Conservation (phyloP, 2,329 filamentous ascomycete species). For the Apiospora pterosperma region DNA sequence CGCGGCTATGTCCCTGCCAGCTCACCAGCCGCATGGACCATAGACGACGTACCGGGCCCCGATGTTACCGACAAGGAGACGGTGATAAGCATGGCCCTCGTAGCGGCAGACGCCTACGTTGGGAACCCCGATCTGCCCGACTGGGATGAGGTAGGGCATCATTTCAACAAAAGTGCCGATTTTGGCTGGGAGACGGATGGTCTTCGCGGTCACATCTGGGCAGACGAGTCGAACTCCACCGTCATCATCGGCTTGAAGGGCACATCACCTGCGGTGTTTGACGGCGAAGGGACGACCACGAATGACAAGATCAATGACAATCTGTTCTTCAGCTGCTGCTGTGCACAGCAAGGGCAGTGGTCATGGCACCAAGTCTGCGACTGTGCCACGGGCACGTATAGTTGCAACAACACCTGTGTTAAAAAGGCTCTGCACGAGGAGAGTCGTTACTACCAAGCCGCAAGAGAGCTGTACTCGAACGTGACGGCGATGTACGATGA, state of each 20-base stretch:
- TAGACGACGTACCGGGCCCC: slow-evolving; percentile 74
- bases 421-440: slow-evolving; percentile 71
- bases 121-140: slow-evolving; percentile 66
- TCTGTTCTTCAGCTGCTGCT: slow-evolving; percentile 96
- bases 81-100: slow-evolving; percentile 77
- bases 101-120: slow-evolving; percentile 89
- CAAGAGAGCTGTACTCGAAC: slow-evolving; percentile 86
- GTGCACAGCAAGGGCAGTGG: slow-evolving; percentile 86
- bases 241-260: slow-evolving; percentile 92
- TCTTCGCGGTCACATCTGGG: slow-evolving; percentile 87
- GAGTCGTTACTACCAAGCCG: slow-evolving; percentile 87
- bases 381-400: slow-evolving; percentile 82
- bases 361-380: slow-evolving; percentile 92
- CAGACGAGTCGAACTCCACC: slow-evolving; percentile 80
- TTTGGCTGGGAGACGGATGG: slow-evolving; percentile 94
- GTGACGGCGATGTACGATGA: slow-evolving; percentile 85
- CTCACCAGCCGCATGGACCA: slow-evolving; percentile 73
- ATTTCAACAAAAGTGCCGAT: slow-evolving; percentile 81
- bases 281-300: slow-evolving; percentile 93
- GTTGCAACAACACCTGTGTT: slow-evolving; percentile 91
- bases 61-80: slow-evolving; percentile 84
- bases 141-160: slow-evolving; percentile 77
- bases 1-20: slow-evolving; percentile 66
- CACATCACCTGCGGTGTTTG: slow-evolving; percentile 85
- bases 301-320: slow-evolving; percentile 99